Evolutionary conservation across 139 green algal genomes (phyloP).

Genomic region (Coelastrella sp.): DNA sequence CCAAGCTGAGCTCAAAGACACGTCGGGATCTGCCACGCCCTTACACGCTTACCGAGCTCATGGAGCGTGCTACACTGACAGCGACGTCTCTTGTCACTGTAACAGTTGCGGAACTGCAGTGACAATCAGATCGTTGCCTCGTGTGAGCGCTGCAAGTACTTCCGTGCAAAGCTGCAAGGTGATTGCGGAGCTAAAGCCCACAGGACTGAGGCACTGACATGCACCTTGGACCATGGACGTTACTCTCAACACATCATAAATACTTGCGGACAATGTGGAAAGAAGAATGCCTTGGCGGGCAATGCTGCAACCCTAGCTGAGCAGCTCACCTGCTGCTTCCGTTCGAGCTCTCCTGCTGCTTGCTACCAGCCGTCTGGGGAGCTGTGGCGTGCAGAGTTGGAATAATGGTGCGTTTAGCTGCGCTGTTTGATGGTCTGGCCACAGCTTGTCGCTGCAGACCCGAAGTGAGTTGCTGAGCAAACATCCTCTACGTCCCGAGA

Average conservation of each 20-base stretch:
- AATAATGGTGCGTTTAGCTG: neutral
- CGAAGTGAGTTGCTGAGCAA: neutral
- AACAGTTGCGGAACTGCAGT: neutral
- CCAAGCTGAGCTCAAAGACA: neutral
- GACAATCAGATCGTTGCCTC: neutral
- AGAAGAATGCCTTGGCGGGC: neutral
- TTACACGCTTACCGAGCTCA: slow-evolving; percentile 27
- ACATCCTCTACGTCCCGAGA: neutral
- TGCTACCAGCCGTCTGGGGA: slow-evolving; percentile 5
- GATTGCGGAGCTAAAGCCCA: slow-evolving; percentile 15
- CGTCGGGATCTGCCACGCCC: neutral
- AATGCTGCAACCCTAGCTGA: slow-evolving; percentile 19
- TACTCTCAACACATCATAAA: neutral
- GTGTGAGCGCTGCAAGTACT: neutral
- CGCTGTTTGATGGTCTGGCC: neutral
- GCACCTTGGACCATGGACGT: neutral
- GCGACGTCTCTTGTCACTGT: slow-evolving; percentile 12
- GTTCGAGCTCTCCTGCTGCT: slow-evolving; percentile 24
- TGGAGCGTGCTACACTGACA: slow-evolving; percentile 8
- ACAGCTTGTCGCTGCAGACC: slow-evolving; percentile 5
- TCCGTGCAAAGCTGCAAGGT: neutral
- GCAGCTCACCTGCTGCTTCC: slow-evolving; percentile 30
- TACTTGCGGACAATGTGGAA: neutral
- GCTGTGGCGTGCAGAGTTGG: slow-evolving; percentile 29
- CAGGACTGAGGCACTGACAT: neutral